These are phyloP conservation scores for Mucor irregularis DNA, from an alignment of 371 early-diverging fungal species.

Conservation along the genomic window DNA sequence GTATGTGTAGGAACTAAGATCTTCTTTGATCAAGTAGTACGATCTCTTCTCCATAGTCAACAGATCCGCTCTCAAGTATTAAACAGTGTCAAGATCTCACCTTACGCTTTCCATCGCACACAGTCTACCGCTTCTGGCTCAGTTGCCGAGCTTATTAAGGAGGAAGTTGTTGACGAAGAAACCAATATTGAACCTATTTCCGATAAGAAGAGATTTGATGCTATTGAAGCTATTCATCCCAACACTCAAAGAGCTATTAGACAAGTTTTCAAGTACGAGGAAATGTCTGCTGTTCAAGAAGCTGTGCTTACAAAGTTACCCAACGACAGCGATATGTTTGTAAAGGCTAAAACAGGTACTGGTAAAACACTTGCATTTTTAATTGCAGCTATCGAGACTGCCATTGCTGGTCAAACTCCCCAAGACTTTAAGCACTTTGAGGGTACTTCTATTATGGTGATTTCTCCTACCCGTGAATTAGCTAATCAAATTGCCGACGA, in stretches of 20 bases:
- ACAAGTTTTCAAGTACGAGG: conserved; percentile 68
- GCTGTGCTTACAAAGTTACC: conserved; percentile 76
- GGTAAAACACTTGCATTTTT: conserved; percentile 97
- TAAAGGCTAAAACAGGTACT: conserved; percentile 97
- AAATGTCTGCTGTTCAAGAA: conserved; percentile 84
- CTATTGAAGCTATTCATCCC: conserved; percentile 50
- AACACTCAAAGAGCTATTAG: conserved; percentile 66
- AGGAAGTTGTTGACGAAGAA: conserved; percentile 1
- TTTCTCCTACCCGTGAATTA: conserved; percentile 98
- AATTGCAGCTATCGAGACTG: conserved; percentile 83
- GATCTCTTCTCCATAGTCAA: conserved; percentile 5
- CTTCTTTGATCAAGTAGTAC: too few species aligned
- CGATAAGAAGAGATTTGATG: conserved; percentile 50
- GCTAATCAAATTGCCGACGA: conserved; percentile 93
- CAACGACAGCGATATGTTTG: conserved; percentile 75
- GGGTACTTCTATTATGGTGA: conserved; percentile 74
- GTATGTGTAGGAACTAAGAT: too few species aligned
- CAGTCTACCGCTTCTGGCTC: conserved; percentile 5
- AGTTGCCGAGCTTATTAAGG: conserved; percentile 11
- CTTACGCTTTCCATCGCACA: conserved; percentile 27
- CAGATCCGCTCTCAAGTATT: conserved; percentile 5
- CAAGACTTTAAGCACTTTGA: conserved; percentile 45
- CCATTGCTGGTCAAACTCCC: conserved; percentile 41
- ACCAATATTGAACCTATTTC: conserved; percentile 6
- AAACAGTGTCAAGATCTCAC: conserved; percentile 22